Evolutionary conservation across 306 rosid genomes (phyloP), one percentile per base, ranked within the genome.

Genomic region (Geum urbanum): DNA sequence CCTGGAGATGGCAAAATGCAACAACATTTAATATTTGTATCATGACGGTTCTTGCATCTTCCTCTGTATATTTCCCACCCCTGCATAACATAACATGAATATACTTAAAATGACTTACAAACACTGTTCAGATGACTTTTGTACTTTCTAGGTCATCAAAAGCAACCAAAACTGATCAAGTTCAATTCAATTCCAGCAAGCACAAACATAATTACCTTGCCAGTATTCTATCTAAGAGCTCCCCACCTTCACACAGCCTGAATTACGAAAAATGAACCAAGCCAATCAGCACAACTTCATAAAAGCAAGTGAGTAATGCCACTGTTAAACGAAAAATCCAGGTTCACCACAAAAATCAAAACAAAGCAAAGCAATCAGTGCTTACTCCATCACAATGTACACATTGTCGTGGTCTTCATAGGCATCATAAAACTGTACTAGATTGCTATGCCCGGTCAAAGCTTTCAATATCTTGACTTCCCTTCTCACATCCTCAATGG

Each of bases 341-440:
- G 7, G 66, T n/a, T 54, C 58, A 51, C 32, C 60, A 79, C 18
- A 57, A 18, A 60, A 45, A 32, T 62, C 47, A 61, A 63, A 61
- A 63, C n/a, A 39, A 69, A 70, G 16, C n/a, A 59, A 59, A 47
- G 71, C 70, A 56, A 67, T 18, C 9, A 35, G 75, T 81, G 51
- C 92, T 82, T 92, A 92, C 98, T 90, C 98, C 98, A 92, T 89
- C 39, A 92, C 96, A 70, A 92, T 79, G 76, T 92, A 92, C 76
- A 92, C 96, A 66, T 86, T 88, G 35, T 92, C 98, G 54, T 77
- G 89, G 67, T 89, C 98, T 80, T 92, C 98, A 60, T 70, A 90
- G 2, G 96, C 91, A 77, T 89, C 98, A 20, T 89, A 83, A 73
- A 92, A 92, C 27, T 75, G 77, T 11, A 92, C 84, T 45, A 92